These are phyloP conservation scores for Pseudogymnoascus sp. DNA, from an alignment of 2,329 filamentous ascomycete species.

Conservation along the genomic window DNA sequence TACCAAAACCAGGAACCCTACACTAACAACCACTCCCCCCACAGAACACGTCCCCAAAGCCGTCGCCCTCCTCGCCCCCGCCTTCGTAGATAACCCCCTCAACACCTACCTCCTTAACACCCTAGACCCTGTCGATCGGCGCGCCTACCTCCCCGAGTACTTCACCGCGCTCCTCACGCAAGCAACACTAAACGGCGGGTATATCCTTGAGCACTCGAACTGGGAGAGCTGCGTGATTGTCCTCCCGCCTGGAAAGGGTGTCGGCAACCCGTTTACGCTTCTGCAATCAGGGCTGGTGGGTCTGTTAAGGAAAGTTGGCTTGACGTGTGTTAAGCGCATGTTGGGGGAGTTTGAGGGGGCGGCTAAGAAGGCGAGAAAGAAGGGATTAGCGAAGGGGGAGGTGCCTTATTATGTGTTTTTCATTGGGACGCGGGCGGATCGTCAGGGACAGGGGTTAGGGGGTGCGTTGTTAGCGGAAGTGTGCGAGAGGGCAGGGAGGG, in stretches of 20 bases:
- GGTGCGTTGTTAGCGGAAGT: conserved; percentile 13
- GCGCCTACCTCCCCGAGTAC: conserved; percentile 15
- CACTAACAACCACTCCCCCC: neutral
- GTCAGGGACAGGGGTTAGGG: conserved; percentile 13
- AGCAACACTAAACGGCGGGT: conserved; percentile 17
- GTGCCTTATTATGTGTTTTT: conserved; percentile 21
- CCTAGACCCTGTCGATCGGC: conserved; percentile 10
- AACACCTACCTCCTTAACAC: conserved; percentile 17
- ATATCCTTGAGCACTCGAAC: conserved; percentile 14
- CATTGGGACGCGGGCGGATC: conserved; percentile 12
- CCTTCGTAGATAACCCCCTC: conserved; percentile 11
- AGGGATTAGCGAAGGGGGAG: neutral
- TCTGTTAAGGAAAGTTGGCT: conserved; percentile 19
- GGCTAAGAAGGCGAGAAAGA: neutral
- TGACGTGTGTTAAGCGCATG: conserved; percentile 15
- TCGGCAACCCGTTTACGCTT: conserved; percentile 17
- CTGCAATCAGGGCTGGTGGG: conserved; percentile 17
- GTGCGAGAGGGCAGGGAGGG: conserved; percentile 13
- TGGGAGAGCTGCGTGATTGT: conserved; percentile 13
- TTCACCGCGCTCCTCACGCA: conserved; percentile 17
- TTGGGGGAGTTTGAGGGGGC: conserved; percentile 13
- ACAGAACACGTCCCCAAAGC: neutral
- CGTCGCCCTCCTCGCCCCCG: conserved; percentile 1
- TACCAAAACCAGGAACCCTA: neutral
- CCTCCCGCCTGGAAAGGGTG: conserved; percentile 15